Evolutionary conservation across 2,329 filamentous ascomycete genomes (phyloP), one percentile per base, ranked within the genome.

Genomic region (Aspergillus pseudoglaucus): DNA sequence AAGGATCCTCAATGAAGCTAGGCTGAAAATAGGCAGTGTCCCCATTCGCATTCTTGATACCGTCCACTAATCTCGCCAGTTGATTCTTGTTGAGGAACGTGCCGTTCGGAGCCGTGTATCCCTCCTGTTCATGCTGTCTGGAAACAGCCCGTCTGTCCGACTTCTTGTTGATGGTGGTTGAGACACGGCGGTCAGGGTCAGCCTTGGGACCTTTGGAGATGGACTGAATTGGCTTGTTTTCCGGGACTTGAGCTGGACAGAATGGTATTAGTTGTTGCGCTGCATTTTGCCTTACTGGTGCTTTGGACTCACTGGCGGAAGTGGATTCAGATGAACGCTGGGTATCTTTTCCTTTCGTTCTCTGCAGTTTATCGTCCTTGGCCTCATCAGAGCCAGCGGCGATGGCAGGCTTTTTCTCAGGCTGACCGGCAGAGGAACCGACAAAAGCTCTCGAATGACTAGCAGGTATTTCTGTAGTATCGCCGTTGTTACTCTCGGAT

Each of bases 81-180:
- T 58, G 50, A 9, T 39, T 33, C 7, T 43, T 44, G 35, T 45
- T 46, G 46, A 62, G 46, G 17, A 47, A 49, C 45, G 48, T 51
- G 25, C 61, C 59, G 46, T 53, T 59, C 39, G 59, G 59, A 23
- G 59, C 55, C 43, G 44, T 56, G 48, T 60, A 62, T 45, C 41
- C 27, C 10, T 37, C 42, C 18, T 38, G 30, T 2, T 33, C 42
- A 33, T 17, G 43, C 12, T 37, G 30, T 18, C 25, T 25, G 12
- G 43, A 38, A 38, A 30, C 17, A 17, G 17, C 17, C 10, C 23
- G n/a, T 25, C 17, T 42, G 20, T 42, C 9, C 14, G n/a, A 25
- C 6, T 27, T 15, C 41, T 17, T 35, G 8, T 27, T n/a, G 15
- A 20, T 6, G 32, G 42, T 14, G 5, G 25, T 32, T 12, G 42